Percentiles rank a stretch among this genome's conserved stretches.
These are phyloP conservation scores for Neonectria ditissima DNA, from an alignment of 2,329 filamentous ascomycete genomes.

Conservation along the genomic window DNA sequence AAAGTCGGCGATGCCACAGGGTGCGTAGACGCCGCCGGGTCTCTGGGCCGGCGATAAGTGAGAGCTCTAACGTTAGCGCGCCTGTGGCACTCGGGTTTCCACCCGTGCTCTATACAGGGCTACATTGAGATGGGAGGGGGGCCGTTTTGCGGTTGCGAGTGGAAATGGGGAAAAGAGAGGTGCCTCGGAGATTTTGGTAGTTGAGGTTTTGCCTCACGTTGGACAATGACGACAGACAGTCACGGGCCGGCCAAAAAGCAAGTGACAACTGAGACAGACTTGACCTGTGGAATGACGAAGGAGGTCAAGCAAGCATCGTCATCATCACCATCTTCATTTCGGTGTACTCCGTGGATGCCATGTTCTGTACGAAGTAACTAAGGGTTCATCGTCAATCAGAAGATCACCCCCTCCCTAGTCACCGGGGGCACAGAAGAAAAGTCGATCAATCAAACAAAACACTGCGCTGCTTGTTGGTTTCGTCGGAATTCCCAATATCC, in stretches of 20 bases:
- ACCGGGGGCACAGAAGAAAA: conserved; percentile 2
- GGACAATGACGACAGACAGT: not conserved
- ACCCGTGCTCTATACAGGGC: conserved; percentile 23
- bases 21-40: conserved; percentile 9
- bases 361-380: not conserved
- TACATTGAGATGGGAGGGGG: not conserved
- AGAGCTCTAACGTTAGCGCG: conserved; percentile 23
- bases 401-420: not conserved
- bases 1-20: conserved; percentile 24
- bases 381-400: not conserved
- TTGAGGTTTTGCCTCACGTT: not conserved
- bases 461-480: conserved; percentile 11
- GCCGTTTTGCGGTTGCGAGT: not conserved
- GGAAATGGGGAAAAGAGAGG: not conserved
- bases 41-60: conserved; percentile 5
- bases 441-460: conserved; percentile 21
- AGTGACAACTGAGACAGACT: not conserved
- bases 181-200: too few species aligned
- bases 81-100: conserved; percentile 1
- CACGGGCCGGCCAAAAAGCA: not conserved
- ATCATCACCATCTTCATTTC: not conserved
- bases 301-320: not conserved
- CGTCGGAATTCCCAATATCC: conserved; percentile 16
- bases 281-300: not conserved
- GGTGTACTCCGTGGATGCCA: not conserved